Evolutionary conservation across 768 basidiomycete species (phyloP).

Genomic region (Astraeus odoratus): DNA sequence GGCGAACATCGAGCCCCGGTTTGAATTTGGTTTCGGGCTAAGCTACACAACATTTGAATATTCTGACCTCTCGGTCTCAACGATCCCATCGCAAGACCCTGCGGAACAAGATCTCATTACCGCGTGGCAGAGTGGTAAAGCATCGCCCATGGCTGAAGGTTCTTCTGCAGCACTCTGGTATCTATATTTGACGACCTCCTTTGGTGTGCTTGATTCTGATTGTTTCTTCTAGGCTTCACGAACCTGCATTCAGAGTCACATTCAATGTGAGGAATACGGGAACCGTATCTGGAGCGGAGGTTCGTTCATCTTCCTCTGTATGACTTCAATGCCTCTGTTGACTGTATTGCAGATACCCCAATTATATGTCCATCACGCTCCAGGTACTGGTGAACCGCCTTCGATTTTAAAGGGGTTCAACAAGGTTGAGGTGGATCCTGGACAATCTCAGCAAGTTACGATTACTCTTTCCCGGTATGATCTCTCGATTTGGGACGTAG

Average conservation of each 20-base stretch:
- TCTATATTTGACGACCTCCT: not conserved
- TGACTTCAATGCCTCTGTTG: not conserved
- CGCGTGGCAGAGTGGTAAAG: constrained; percentile 53
- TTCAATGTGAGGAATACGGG: constrained; percentile 69
- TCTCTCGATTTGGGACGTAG: constrained; percentile 65
- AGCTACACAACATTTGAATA: constrained; percentile 51
- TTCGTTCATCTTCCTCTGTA: constrained; percentile 24
- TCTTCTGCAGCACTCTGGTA: constrained; percentile 58
- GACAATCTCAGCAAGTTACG: constrained; percentile 36
- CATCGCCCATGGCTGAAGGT: constrained; percentile 49
- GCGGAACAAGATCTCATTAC: constrained; percentile 29
- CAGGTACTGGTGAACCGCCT: constrained; percentile 54
- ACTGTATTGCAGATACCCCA: constrained; percentile 50
- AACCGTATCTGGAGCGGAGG: constrained; percentile 52
- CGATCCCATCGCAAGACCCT: constrained; percentile 30
- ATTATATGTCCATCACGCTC: constrained; percentile 64
- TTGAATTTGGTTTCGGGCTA: constrained; percentile 35
- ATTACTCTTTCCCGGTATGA: constrained; percentile 57
- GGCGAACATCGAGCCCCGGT: constrained; percentile 63
- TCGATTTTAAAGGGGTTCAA: constrained; percentile 59
- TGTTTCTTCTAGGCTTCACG: constrained; percentile 45
- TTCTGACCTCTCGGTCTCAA: constrained; percentile 43
- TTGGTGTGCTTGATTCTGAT: constrained; percentile 4
- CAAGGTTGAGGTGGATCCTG: constrained; percentile 40
- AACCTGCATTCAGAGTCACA: constrained; percentile 52